Percentiles rank a stretch among this genome's conserved stretches.
These are phyloP conservation scores for Penicillium crystallinum DNA, from an alignment of 495 filamentous ascomycete species.

Conservation along the genomic window DNA sequence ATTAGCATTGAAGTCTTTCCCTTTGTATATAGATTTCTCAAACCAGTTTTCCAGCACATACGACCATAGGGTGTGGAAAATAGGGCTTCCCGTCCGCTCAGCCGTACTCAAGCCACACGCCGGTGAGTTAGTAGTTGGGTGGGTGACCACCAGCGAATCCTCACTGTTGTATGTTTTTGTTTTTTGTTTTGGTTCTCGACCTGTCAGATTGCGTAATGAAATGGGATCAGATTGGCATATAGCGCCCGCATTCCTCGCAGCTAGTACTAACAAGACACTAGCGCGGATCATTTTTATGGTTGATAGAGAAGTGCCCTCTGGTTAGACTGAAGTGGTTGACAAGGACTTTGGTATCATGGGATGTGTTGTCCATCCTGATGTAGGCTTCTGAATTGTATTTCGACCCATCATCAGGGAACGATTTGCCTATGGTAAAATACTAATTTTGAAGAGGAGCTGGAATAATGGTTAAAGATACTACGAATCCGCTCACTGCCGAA, in stretches of 20 bases:
- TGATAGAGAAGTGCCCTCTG: slow-evolving; percentile 36
- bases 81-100: slow-evolving; percentile 28
- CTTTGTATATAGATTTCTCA: too few species aligned
- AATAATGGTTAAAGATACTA: slow-evolving; percentile 25
- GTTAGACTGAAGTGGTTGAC: slow-evolving; percentile 43
- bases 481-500: slow-evolving; percentile 17
- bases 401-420: background rate
- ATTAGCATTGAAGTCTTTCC: too few species aligned
- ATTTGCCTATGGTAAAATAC: background rate
- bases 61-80: slow-evolving; percentile 28
- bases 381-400: slow-evolving; percentile 25
- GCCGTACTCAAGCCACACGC: slow-evolving; percentile 16
- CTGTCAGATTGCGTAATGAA: too few species aligned
- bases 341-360: slow-evolving; percentile 35
- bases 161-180: too few species aligned
- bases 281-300: slow-evolving; percentile 45
- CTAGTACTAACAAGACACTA: slow-evolving; percentile 54
- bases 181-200: too few species aligned
- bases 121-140: slow-evolving; percentile 9
- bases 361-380: slow-evolving; percentile 42
- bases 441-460: slow-evolving; percentile 23
- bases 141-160: slow-evolving; percentile 3
- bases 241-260: slow-evolving; percentile 50
- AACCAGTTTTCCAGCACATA: too few species aligned
- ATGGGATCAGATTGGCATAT: too few species aligned